Conservation (phyloP, 352 stramenopile species). For the Phytopythium boreale region DNA sequence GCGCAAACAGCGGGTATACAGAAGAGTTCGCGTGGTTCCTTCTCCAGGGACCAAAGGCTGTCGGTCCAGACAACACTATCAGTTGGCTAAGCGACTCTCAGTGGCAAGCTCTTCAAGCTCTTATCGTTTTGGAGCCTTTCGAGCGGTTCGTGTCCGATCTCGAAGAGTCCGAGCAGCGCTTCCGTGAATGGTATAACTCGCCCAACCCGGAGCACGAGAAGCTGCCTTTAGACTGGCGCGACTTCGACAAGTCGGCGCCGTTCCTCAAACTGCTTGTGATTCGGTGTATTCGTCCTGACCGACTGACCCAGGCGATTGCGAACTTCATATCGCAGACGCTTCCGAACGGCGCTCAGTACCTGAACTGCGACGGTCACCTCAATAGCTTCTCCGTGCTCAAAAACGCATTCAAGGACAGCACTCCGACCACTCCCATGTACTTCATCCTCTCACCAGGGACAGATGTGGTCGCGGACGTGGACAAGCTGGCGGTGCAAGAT, state of each 20-base stretch:
- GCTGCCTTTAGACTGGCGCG: conserved; percentile 89
- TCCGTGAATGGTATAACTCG: conserved; percentile 92
- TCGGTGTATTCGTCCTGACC: conserved; percentile 92
- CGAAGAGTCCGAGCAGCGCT: conserved; percentile 87
- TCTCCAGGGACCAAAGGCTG: conserved; percentile 65
- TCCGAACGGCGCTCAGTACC: conserved; percentile 74
- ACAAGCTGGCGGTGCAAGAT: conserved; percentile 91
- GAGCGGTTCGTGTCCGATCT: conserved; percentile 86
- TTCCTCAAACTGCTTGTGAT: conserved; percentile 95
- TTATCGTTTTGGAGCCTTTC: conserved; percentile 81
- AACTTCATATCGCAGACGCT: conserved; percentile 90
- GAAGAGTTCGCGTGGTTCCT: conserved; percentile 78
- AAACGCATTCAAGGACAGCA: conserved; percentile 92
- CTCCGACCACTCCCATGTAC: conserved; percentile 95
- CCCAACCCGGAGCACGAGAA: conserved; percentile 85
- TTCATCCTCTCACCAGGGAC: conserved; percentile 97
- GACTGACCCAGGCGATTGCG: conserved; percentile 90
- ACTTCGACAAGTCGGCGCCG: conserved; percentile 86
- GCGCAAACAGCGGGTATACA: conserved; percentile 64
- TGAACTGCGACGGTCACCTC: conserved; percentile 88
- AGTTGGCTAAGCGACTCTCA: conserved; percentile 83
- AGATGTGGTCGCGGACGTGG: conserved; percentile 95
- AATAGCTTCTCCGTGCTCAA: conserved; percentile 95
- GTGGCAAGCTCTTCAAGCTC: conserved; percentile 78
- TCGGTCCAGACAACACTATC: conserved; percentile 69